These are phyloP conservation scores for Mortierella sp. DNA, from an alignment of 371 early-diverging fungal species.

Conservation along the genomic window DNA sequence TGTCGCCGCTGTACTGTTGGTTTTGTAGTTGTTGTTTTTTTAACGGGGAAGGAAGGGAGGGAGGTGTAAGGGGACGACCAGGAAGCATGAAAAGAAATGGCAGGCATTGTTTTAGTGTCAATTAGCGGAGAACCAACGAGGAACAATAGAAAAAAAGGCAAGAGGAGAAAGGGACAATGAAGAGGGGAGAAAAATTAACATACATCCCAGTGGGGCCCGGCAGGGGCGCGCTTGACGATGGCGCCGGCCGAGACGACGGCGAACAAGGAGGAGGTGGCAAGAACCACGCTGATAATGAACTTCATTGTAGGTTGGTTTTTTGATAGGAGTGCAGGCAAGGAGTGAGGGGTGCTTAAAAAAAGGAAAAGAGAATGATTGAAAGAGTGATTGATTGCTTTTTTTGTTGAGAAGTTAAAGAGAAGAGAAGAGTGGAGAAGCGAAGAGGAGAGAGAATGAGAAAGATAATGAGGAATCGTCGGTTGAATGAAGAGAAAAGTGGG, in stretches of 20 bases:
- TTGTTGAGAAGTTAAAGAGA: not conserved
- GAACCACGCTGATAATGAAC: not conserved
- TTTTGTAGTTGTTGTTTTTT: not conserved
- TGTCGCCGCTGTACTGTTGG: conserved; percentile 13
- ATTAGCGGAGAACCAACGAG: not conserved
- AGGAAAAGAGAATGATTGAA: not conserved
- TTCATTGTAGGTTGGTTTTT: conserved; percentile 10
- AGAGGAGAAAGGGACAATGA: not conserved
- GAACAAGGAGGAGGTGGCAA: conserved; percentile 5
- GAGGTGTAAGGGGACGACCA: not conserved
- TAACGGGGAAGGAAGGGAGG: not conserved
- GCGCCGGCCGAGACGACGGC: not conserved
- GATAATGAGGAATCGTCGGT: not conserved
- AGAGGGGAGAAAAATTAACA: not conserved
- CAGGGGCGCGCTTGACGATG: not conserved
- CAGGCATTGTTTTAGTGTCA: not conserved
- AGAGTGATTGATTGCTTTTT: not conserved
- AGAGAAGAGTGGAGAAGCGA: not conserved
- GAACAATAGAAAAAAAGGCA: not conserved
- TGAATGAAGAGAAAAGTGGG: not conserved
- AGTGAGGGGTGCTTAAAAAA: not conserved
- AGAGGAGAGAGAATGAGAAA: not conserved
- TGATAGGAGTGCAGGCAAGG: not conserved
- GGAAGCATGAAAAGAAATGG: not conserved
- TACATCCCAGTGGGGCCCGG: conserved; percentile 14